phyloP scores from a whole-genome alignment of 78 protist genomes.

The Capsaspora owczarzaki region DNA sequence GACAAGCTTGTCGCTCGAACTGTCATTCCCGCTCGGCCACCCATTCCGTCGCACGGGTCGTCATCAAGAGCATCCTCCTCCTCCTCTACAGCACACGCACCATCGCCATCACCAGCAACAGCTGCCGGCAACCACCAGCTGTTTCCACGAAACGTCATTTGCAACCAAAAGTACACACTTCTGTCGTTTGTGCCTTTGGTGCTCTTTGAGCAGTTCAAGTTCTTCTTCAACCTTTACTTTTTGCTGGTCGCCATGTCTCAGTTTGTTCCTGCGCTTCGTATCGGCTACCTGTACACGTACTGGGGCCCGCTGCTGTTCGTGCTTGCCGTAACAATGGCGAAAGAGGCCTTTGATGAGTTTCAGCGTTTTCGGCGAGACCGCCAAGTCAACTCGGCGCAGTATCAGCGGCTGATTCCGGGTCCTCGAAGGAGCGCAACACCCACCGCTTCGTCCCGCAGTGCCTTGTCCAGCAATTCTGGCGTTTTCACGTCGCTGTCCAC shows the following conservation, averaged over 20 bases:
- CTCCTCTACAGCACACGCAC: no score
- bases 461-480: no score
- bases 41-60: no score
- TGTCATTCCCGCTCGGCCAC: no score
- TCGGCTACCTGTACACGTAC: conserved; percentile 34
- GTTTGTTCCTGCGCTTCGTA: conserved; percentile 15
- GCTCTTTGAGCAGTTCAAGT: conserved; percentile 58
- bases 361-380: background rate
- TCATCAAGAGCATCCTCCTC: no score
- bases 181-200: conserved; percentile 40
- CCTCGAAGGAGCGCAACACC: no score
- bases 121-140: background rate
- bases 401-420: background rate
- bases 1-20: no score
- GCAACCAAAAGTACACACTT: conserved; percentile 40
- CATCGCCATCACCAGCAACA: no score
- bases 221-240: conserved; percentile 46
- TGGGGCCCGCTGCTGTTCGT: conserved; percentile 45
- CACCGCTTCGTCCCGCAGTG: no score
- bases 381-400: background rate
- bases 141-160: conserved; percentile 13
- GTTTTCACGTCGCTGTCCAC: no score
- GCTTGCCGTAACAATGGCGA: conserved; percentile 26
- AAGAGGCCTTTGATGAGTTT: conserved; percentile 40
- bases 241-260: conserved; percentile 26